Evolutionary conservation across 352 stramenopile species (phyloP).

Genomic region (Globisporangium polare): DNA sequence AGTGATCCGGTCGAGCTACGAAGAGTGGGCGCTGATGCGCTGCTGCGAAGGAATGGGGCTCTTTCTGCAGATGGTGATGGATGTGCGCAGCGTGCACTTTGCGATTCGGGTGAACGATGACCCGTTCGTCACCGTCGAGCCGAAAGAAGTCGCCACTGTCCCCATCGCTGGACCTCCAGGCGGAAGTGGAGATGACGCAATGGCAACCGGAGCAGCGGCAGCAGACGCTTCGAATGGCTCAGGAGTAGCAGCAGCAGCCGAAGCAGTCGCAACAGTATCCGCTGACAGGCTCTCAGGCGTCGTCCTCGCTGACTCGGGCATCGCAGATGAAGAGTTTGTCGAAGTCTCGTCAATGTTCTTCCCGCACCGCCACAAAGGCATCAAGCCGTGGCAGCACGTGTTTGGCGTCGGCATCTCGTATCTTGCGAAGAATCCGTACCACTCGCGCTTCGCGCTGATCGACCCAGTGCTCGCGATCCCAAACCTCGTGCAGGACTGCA

Average conservation of each 20-base stretch:
- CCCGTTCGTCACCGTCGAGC: conserved; percentile 28
- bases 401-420: conserved; percentile 73
- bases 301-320: neutral
- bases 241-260: conserved; percentile 9
- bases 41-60: conserved; percentile 65
- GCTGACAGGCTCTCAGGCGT: neutral
- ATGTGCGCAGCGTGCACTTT: conserved; percentile 67
- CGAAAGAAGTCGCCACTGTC: conserved; percentile 12
- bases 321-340: conserved; percentile 32
- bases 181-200: neutral
- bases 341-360: conserved; percentile 56
- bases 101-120: conserved; percentile 61
- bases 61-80: conserved; percentile 75
- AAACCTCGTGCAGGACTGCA: conserved; percentile 76
- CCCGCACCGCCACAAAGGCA: conserved; percentile 62
- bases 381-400: conserved; percentile 83
- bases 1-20: conserved; percentile 69
- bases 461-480: conserved; percentile 66
- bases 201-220: conserved; percentile 11
- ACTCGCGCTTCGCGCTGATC: conserved; percentile 76
- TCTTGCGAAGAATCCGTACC: conserved; percentile 76
- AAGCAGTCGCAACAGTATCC: neutral
- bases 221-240: conserved; percentile 18
- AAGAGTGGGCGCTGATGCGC: conserved; percentile 79
- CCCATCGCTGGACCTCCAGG: conserved; percentile 1